Evolutionary conservation across 768 basidiomycete species (phyloP), one percentile per base, ranked within the genome.

Genomic region (Hypholoma fasciculare): DNA sequence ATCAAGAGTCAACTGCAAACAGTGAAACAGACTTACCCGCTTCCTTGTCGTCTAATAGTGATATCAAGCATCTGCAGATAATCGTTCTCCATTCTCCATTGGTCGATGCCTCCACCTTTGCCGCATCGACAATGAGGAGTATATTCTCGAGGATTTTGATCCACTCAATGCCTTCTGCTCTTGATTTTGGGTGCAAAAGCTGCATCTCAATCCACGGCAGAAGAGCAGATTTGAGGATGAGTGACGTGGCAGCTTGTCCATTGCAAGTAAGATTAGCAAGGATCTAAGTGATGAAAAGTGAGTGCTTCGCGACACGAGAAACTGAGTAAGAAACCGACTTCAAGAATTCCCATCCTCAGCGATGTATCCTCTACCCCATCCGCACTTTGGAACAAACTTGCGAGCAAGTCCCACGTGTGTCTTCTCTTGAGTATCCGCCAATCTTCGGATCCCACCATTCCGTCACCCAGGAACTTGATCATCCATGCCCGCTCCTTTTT

Each of bases 401-500:
- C 89, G 2, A 96, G 72, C 27, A 96, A 75, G 61, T 94, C 92
- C 90, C 93, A 96, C 0, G 92, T 93, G 66, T 94, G 91, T 26
- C 95, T 75, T 46, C 92, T 78, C 64, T 86, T 86, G 54, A 96
- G 70, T 2, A 94, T 81, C 34, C 78, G 79, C 94, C 95, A 97
- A 65, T 98, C 95, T 42, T 84, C 81, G 0, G 79, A 77, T 49
- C 85, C 81, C 61, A 79, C 78, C 83, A 93, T 87, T 0, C 92
- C 92, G 59, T 96, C 93, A 0, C 88, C 79, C 39, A 97, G 72
- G 71, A 94, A 92, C 40, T 83, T 80, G 36, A 96, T 74, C 27
- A 96, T 95, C 95, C 95, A 98, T 1, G 79, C 80, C n/a, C 93
- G 79, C 65, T 96, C 94, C 71, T 86, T 89, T 73, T 86, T 89